Evolutionary conservation across 2,329 filamentous ascomycete genomes (phyloP), one percentile per base, ranked within the genome.

Genomic region (Cladobotryum mycophilum): DNA sequence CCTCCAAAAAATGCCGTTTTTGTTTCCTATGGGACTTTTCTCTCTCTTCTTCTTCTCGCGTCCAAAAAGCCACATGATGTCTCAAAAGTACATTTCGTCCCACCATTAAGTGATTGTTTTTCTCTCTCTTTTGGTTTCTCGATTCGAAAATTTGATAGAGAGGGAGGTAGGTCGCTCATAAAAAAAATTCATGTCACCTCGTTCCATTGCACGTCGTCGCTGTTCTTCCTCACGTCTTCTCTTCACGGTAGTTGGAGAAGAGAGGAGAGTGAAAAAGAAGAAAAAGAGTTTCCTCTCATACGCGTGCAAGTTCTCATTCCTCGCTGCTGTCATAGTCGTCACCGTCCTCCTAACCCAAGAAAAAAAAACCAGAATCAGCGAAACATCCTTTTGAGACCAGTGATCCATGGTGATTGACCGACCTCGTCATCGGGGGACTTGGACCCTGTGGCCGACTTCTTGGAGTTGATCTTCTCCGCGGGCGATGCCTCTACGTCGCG

Each of bases 391-490:
- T 55, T 56, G 36, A 56, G 41, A 46, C 51, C 56, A 11, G 58
- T 54, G 49, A 58, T 46, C 56, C 53, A 62, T 11, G 55, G 50
- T 49, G 54, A 47, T 49, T 50, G 52, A 62, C 58, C 54, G 53
- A 66, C 64, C 63, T 65, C 61, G 42, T 60, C 51, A 40, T 45
- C 59, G 34, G 42, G 49, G 34, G 51, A 53, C 51, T 53, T 33
- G 51, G 38, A 30, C 35, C 51, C 22, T 52, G 49, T 15, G 48
- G 52, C 37, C 45, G 35, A 37, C 25, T 37, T 47, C 12, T 38
- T 50, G 30, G 41, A 13, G 30, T 37, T 40, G 45, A 36, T 30
- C 46, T 47, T 40, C 5, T 43, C 50, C 18, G 22, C 38, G 18
- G 15, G 36, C 36, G 36, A 38, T 38, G 18, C 51, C 36, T 47